These are phyloP conservation scores for Chaetomiaceae sp. DNA, from an alignment of 2,329 filamentous ascomycete genomes.

Conservation along the genomic window DNA sequence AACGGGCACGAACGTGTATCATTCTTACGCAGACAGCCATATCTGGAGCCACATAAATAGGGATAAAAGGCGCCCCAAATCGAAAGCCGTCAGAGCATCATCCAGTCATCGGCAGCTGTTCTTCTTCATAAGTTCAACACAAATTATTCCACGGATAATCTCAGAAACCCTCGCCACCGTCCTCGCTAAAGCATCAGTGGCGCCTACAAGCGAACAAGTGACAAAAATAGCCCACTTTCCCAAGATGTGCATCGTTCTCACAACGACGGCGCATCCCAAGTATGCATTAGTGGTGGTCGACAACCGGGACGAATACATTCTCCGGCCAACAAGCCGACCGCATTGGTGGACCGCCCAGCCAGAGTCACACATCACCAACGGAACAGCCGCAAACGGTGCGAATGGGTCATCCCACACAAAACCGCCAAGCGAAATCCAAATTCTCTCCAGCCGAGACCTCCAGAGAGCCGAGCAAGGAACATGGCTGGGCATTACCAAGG, in stretches of 20 bases:
- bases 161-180: no score
- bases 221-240: not conserved
- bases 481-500: conserved; percentile 60
- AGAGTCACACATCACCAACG: conserved; percentile 28
- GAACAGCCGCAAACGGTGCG: conserved; percentile 4
- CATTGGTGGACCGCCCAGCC: conserved; percentile 56
- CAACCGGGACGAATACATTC: conserved; percentile 72
- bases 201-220: no score
- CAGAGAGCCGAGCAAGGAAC: conserved; percentile 60
- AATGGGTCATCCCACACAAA: not conserved
- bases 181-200: no score
- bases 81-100: not conserved
- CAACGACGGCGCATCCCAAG: conserved; percentile 70
- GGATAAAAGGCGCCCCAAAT: no score
- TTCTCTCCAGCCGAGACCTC: conserved; percentile 59
- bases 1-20: not conserved
- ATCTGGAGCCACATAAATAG: no score
- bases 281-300: conserved; percentile 73
- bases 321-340: conserved; percentile 59
- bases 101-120: not conserved
- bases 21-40: no score
- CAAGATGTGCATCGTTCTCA: conserved; percentile 70
- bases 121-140: not conserved
- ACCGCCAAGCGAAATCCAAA: conserved; percentile 28
- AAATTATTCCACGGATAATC: no score